Evolutionary conservation across 2,329 filamentous ascomycete genomes (phyloP).

Genomic region (Aspergillus quadrilineatus): DNA sequence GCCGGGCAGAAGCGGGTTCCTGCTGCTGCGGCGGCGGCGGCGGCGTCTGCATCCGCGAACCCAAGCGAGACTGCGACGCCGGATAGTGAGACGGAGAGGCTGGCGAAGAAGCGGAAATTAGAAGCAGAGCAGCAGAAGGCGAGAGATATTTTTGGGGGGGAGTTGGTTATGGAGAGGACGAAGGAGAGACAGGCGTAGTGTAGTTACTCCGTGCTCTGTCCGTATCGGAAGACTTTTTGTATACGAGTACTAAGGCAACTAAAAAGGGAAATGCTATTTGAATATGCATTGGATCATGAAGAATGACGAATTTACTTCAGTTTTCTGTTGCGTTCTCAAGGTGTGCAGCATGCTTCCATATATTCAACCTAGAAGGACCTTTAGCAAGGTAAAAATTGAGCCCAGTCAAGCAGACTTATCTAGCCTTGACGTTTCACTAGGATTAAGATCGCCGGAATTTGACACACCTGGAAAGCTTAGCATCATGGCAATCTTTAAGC

Average conservation of each 20-base stretch:
- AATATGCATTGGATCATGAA: too few relatives aligned
- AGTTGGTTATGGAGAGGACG: conserved; percentile 35
- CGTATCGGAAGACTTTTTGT: not conserved
- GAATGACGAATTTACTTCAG: too few relatives aligned
- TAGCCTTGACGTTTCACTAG: too few relatives aligned
- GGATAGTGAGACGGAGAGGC: conserved; percentile 38
- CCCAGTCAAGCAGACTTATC: too few relatives aligned
- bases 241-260: not conserved
- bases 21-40: conserved; percentile 29
- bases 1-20: conserved; percentile 44
- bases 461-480: too few relatives aligned
- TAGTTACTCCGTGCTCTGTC: not conserved
- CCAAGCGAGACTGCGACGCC: conserved; percentile 28
- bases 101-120: conserved; percentile 43
- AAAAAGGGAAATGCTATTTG: not conserved
- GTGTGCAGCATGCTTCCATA: too few relatives aligned
- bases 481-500: too few relatives aligned
- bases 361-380: too few relatives aligned
- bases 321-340: too few relatives aligned
- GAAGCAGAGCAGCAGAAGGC: conserved; percentile 33
- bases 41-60: conserved; percentile 9
- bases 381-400: too few relatives aligned
- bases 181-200: conserved; percentile 21
- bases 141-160: conserved; percentile 38
- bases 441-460: too few relatives aligned